Conservation (phyloP, 345 rosid species). For the Linum trigynum region DNA sequence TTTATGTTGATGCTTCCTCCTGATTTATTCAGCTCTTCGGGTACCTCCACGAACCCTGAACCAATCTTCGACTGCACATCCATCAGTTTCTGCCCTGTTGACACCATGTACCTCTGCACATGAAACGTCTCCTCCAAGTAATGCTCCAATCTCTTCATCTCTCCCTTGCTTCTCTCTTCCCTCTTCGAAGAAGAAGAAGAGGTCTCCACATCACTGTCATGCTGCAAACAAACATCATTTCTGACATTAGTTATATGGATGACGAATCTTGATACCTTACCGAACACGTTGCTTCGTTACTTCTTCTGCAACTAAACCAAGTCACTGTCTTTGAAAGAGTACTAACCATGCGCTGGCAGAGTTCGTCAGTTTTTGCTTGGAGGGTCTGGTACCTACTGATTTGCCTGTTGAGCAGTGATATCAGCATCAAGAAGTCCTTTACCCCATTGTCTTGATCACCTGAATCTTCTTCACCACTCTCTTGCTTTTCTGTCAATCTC, state of each 20-base stretch:
- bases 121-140: slow-evolving; percentile 83
- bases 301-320: no score
- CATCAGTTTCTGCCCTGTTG: slow-evolving; percentile 71
- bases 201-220: slow-evolving; percentile 30
- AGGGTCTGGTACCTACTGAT: slow-evolving; percentile 75
- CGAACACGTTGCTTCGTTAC: no score
- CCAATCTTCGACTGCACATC: slow-evolving; percentile 68
- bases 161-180: slow-evolving; percentile 27
- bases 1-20: slow-evolving; percentile 47
- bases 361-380: slow-evolving; percentile 74
- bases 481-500: slow-evolving; percentile 60
- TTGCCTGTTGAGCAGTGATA: slow-evolving; percentile 68
- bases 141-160: slow-evolving; percentile 48
- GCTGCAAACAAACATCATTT: slow-evolving; percentile 30
- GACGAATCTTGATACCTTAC: background rate
- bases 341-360: slow-evolving; percentile 82
- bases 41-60: slow-evolving; percentile 38
- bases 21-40: slow-evolving; percentile 37
- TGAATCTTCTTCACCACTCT: slow-evolving; percentile 26
- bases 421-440: slow-evolving; percentile 33
- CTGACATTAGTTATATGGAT: background rate
- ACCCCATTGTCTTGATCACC: slow-evolving; percentile 19
- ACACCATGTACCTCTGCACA: slow-evolving; percentile 72
- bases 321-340: no score
- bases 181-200: slow-evolving; percentile 18